Conservation (phyloP, 345 rosid species). For the Gossypium rotundifolium region DNA sequence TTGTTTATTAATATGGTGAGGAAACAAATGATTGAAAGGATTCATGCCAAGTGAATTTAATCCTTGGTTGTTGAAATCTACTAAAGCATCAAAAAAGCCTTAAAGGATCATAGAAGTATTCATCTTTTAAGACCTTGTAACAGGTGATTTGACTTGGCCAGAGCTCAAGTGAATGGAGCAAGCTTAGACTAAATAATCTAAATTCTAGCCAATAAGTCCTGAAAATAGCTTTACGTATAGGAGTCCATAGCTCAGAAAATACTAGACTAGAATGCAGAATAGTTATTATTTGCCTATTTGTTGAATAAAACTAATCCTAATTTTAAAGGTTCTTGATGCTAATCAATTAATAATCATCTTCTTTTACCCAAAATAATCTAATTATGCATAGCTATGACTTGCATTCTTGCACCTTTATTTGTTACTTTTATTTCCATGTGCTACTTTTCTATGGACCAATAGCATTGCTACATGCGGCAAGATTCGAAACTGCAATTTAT, state of each 20-base stretch:
- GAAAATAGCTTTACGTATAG: not conserved
- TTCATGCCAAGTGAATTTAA: not conserved
- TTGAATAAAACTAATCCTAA: not conserved
- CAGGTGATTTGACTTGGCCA: not conserved
- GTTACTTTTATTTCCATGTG: not conserved
- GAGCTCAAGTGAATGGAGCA: not conserved
- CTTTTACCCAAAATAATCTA: not conserved
- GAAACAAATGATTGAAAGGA: not conserved
- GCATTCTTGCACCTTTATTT: not conserved
- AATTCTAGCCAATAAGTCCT: not conserved
- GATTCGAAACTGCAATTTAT: not conserved
- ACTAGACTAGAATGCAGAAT: not conserved
- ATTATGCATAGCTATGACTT: not conserved
- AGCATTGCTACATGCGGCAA: not conserved
- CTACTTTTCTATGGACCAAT: not conserved
- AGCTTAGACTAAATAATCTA: not conserved
- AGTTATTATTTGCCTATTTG: not conserved
- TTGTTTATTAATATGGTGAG: not conserved
- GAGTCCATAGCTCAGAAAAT: not conserved
- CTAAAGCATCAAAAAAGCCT: not conserved
- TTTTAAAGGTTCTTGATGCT: not conserved
- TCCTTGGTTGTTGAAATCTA: not conserved
- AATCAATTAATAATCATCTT: no score
- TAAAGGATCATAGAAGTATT: slow-evolving; percentile 4
- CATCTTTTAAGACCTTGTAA: not conserved